Percentiles rank a stretch among this genome's conserved stretches.
These are phyloP conservation scores for Cyberlindnera sargentensis DNA, from an alignment of 805 yeast genomes.

Conservation along the genomic window DNA sequence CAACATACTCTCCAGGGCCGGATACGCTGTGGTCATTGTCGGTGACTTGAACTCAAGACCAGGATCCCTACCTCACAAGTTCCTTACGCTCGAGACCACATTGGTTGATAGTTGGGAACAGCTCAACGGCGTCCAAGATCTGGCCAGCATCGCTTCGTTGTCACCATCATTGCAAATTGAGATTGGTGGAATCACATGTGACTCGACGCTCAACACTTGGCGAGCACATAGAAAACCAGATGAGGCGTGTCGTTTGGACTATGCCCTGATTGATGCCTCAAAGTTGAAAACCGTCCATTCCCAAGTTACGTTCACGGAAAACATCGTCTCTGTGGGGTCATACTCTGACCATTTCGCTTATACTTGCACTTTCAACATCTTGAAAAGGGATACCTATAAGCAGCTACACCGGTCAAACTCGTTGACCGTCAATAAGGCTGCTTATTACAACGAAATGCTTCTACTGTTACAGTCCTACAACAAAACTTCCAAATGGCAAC, in stretches of 20 bases:
- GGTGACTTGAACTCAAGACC: slow-evolving; percentile 93
- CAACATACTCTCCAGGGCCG: slow-evolving; percentile 54
- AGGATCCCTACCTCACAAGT: slow-evolving; percentile 71
- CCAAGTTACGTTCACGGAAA: slow-evolving; percentile 66
- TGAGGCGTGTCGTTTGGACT: slow-evolving; percentile 74
- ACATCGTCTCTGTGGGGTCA: slow-evolving; percentile 60
- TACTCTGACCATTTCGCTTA: slow-evolving; percentile 93
- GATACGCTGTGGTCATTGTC: slow-evolving; percentile 80
- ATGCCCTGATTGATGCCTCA: slow-evolving; percentile 66
- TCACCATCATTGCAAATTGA: slow-evolving; percentile 56
- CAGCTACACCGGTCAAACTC: slow-evolving; percentile 3
- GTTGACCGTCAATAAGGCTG: slow-evolving; percentile 1
- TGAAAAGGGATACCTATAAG: slow-evolving; percentile 2
- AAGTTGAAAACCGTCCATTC: slow-evolving; percentile 53
- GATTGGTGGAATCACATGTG: slow-evolving; percentile 84
- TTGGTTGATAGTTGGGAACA: slow-evolving; percentile 80
- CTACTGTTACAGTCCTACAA: slow-evolving; percentile 39
- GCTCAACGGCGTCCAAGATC: slow-evolving; percentile 42
- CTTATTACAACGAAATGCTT: slow-evolving; percentile 43
- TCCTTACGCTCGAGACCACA: slow-evolving; percentile 63
- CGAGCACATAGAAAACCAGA: slow-evolving; percentile 33
- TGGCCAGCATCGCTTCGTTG: slow-evolving; percentile 36
- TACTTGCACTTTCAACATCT: slow-evolving; percentile 34
- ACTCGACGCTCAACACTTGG: slow-evolving; percentile 85
- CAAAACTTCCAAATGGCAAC: slow-evolving; percentile 52